These are phyloP conservation scores for Podila verticillata DNA, from an alignment of 192 early-diverging fungal genomes.

Conservation along the genomic window DNA sequence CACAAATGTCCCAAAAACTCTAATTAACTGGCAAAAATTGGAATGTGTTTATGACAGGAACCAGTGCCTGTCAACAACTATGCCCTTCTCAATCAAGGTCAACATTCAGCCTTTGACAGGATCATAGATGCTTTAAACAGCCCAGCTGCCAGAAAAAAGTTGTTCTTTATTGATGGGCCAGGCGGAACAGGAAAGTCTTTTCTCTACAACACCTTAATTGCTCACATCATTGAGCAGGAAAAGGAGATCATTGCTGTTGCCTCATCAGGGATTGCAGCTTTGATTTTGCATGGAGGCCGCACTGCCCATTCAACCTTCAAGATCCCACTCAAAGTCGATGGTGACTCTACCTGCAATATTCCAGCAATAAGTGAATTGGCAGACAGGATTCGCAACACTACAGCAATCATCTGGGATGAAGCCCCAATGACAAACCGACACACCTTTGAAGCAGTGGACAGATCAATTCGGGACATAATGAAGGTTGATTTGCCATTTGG, in stretches of 20 bases:
- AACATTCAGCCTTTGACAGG: too few relatives aligned
- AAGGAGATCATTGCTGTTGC: conserved; percentile 30
- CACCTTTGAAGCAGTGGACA: conserved; percentile 32
- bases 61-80: neutral
- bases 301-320: conserved; percentile 52
- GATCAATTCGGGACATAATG: conserved; percentile 20
- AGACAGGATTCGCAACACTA: neutral
- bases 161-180: too few relatives aligned
- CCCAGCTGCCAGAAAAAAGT: too few relatives aligned
- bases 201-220: conserved; percentile 34
- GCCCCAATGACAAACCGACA: conserved; percentile 24
- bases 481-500: conserved; percentile 5
- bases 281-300: conserved; percentile 25
- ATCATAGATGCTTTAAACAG: too few relatives aligned
- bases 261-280: conserved; percentile 38
- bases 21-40: too few relatives aligned
- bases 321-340: conserved; percentile 23
- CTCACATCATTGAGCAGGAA: neutral
- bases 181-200: conserved; percentile 24
- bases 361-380: neutral
- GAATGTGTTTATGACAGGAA: too few relatives aligned
- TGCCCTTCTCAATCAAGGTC: neutral
- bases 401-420: conserved; percentile 52
- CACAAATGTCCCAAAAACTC: too few relatives aligned
- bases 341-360: conserved; percentile 27